Base-by-base conservation (phyloP, 2,329 filamentous ascomycete genomes). In the Talaromyces sp. region DNA sequence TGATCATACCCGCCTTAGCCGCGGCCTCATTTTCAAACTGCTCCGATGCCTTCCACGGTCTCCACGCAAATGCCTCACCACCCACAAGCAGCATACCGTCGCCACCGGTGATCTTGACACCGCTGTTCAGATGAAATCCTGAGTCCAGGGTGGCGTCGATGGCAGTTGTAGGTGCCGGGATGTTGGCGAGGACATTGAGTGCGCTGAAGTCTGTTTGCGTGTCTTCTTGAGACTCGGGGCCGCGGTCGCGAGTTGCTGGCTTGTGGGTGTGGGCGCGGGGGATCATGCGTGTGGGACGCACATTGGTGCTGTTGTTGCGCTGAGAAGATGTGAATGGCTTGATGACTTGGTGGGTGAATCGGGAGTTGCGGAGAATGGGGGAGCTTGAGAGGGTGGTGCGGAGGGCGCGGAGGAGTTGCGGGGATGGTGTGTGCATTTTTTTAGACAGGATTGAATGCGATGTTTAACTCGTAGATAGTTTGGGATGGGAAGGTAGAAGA, bases 41-140 rank as follows among this genome's bases (percentile, higher is more conserved):
- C 61, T 72, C 53, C 59, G 54, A 32, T 56, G 58, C 72, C 55
- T 82, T 74, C 91, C 93, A 97, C 4, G 94, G 94, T 68, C 83
- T 79, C 94, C 94, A 99, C 46, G 80, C 76, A 70, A 97, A 97
- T 1, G 88, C 91, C 73, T 97, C 91, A 5, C 93, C 93, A 36
- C 86, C 87, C 1, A 97, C 82, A 4, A 99, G 80, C 56, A 99
- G 70, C 22, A 91, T 82, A 0, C 91, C 93, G 47, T 84, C 81
- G 0, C 87, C 87, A 41, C 84, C 84, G 1, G 77, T 75, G 27
- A 96, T 84, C 48, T 83, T 86, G 32, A 89, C 77, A 10, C 92
- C 91, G 64, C 86, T 95, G 73, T 94, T 89, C 41, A 99, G 79
- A 59, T 88, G 85, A 72, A 99, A 99, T 1, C 94, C 94, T 64